Evolutionary conservation across 148 eudicot genomes (phyloP), one percentile per base, ranked within the genome.

Genomic region (Cornus florida): DNA sequence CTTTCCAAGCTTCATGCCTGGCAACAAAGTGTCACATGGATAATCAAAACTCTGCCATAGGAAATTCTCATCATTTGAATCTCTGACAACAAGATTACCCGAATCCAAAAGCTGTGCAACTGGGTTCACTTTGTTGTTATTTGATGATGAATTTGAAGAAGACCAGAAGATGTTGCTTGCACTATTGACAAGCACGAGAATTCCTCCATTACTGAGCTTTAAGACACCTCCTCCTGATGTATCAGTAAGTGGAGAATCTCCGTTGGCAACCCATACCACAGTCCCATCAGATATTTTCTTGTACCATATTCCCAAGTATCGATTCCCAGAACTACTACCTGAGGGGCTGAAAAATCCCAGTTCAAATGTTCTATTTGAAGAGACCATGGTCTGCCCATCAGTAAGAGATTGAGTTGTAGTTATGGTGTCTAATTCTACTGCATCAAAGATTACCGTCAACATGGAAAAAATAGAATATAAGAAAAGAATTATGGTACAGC

Each of bases 1-100:
- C 62, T 9, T 66, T 46, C 82, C 82, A 12, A 79, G 12, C 62
- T 73, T 79, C 82, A 79, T 79, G 1, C 77, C 72, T 6, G 82
- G 77, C 17, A 79, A 28, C n/a, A 53, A 20, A 5, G 77, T 79
- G 32, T 79, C 77, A 31, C 48, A 9, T 1, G 79, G 80, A 23
- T 72, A 38, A 68, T 82, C 84, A 73, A 77, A 82, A 11, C 84
- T 82, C 73, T 82, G 77, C 84, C 84, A 82, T 3, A 82, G 10
- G 13, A 56, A 70, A n/a, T 71, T 67, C 5, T 48, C 48, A 17
- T 67, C n/a, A 13, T 43, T 32, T 10, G 39, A 57, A 17, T 82
- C 80, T 73, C 38, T 35, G 6, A 82, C 31, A 56, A 83, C 82
- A 22, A 83, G 65, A 72, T 83, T 83, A 48, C 85, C 85, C 0